Percentiles rank a stretch among this genome's conserved stretches.
These are phyloP conservation scores for Podaxis carcinomalis DNA, from an alignment of 768 basidiomycete species.

Conservation along the genomic window DNA sequence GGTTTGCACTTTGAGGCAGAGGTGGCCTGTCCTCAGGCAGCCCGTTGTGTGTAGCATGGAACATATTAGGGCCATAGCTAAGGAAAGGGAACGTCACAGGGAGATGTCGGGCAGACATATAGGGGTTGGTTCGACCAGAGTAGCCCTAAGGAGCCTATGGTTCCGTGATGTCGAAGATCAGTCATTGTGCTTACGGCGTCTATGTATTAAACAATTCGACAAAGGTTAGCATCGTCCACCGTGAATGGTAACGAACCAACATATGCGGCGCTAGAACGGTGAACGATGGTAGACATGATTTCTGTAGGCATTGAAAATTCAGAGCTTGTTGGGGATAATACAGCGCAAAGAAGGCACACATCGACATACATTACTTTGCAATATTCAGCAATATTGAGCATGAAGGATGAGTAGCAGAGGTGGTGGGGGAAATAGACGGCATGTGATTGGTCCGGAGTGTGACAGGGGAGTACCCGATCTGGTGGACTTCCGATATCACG, in stretches of 20 bases:
- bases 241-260: background rate
- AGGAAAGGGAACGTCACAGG: too few relatives aligned
- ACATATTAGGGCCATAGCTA: too few relatives aligned
- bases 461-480: background rate
- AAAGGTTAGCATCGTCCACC: background rate
- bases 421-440: constrained; percentile 7
- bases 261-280: constrained; percentile 3
- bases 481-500: constrained; percentile 19
- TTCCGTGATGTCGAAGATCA: background rate
- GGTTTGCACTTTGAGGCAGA: background rate
- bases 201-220: background rate
- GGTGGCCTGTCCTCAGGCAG: background rate
- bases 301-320: background rate
- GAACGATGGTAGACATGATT: too few relatives aligned
- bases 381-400: background rate
- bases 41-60: background rate
- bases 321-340: background rate
- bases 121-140: too few relatives aligned
- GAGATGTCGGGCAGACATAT: too few relatives aligned
- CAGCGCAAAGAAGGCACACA: background rate
- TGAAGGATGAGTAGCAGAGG: background rate
- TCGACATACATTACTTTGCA: background rate
- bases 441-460: constrained; percentile 18
- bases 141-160: too few relatives aligned
- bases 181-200: background rate